Conservation (phyloP, 2,329 filamentous ascomycete species). For the Colletotrichum sp. region DNA sequence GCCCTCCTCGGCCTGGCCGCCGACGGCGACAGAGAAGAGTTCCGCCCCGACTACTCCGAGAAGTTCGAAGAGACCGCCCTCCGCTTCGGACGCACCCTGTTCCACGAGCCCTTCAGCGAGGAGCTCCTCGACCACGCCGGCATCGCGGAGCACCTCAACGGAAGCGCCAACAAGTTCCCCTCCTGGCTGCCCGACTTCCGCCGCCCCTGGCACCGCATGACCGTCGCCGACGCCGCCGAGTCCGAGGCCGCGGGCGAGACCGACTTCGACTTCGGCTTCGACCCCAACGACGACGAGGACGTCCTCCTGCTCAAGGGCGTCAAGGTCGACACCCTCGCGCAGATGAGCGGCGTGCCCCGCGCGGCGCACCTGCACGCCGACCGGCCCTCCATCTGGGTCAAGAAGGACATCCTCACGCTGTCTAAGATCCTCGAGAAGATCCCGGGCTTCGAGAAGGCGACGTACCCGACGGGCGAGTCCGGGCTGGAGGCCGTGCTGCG, state of each 20-base stretch:
- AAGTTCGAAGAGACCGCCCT: slow-evolving; percentile 16
- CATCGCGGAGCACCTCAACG: slow-evolving; percentile 4
- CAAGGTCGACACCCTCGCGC: slow-evolving; percentile 8
- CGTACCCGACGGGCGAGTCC: neutral
- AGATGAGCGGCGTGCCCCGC: slow-evolving; percentile 12
- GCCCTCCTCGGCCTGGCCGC: slow-evolving; percentile 16
- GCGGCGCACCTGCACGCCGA: slow-evolving; percentile 14
- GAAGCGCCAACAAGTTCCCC: neutral
- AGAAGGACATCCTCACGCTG: slow-evolving; percentile 4
- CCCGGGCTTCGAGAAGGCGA: neutral
- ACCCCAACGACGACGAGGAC: slow-evolving; percentile 9
- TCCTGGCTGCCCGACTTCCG: slow-evolving; percentile 20
- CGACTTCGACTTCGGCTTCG: slow-evolving; percentile 18
- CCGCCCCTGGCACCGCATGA: slow-evolving; percentile 17
- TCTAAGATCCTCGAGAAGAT: neutral
- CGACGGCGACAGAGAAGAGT: slow-evolving; percentile 18
- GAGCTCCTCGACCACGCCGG: slow-evolving; percentile 21
- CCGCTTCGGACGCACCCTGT: slow-evolving; percentile 15
- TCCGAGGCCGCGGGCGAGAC: slow-evolving; percentile 18
- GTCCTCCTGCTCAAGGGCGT: slow-evolving; percentile 12
- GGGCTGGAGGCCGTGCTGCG: neutral
- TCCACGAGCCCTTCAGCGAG: slow-evolving; percentile 18
- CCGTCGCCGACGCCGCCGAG: slow-evolving; percentile 18
- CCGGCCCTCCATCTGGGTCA: slow-evolving; percentile 10
- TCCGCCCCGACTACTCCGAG: slow-evolving; percentile 17